Evolutionary conservation across 768 basidiomycete genomes (phyloP), one percentile per base, ranked within the genome.

Genomic region (Lactarius pseudohatsudake): DNA sequence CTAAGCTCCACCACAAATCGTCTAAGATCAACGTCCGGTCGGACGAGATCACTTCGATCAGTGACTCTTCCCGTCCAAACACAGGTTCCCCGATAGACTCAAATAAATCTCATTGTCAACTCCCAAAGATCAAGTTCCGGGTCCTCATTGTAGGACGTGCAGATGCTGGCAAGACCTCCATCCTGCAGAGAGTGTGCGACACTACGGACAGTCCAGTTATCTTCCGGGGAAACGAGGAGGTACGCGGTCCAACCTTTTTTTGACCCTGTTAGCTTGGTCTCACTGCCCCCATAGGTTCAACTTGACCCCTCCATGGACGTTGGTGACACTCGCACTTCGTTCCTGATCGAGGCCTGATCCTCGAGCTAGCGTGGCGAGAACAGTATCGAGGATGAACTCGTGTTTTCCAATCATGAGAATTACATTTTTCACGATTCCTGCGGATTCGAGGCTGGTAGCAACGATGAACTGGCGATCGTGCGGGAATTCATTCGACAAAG

Each of bases 391-490:
- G 45, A 45, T 45, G 45, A 45, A 45, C 20, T 45, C 20, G 45
- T 45, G 20, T 45, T 45, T 20, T 45, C 45, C 7, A 45, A 45
- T n/a, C n/a, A 45, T n/a, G 20, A 20, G 1, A 20, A 20, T n/a
- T 45, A 45, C 45, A n/a, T 45, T 45, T 45, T 45, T 45, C 45
- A 45, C 45, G 20, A 45, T n/a, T 45, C 45, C 45, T n/a, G 45
- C 9, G 45, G 45, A n/a, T n/a, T 45, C 8, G 45, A 45, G 45
- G 45, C 45, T n/a, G 45, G 45, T 45, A n/a, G 45, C 20, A 45
- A 45, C 8, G n/a, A 45, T 0, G 45, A 45, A n/a, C n/a, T 45
- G 45, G n/a, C 9, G 3, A 11, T 45, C 20, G 45, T 45, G n/a
- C 45, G 11, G 20, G n/a, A 20, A n/a, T 45, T 45, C 10, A n/a